phyloP scores from a whole-genome alignment of 2,329 filamentous ascomycete genomes.

The Penicillium sp. region DNA sequence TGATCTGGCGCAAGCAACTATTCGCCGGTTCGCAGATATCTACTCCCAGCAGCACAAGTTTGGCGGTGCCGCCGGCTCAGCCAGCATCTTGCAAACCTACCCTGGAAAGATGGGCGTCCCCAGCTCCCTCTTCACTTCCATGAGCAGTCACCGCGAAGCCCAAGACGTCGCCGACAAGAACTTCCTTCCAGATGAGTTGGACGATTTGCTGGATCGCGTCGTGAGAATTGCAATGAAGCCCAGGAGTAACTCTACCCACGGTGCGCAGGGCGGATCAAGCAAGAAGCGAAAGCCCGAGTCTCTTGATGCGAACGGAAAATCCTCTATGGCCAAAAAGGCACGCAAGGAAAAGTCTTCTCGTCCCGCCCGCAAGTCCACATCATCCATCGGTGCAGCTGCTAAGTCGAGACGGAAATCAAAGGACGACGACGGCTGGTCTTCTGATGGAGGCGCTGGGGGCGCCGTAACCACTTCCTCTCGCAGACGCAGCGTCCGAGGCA shows the following conservation, averaged over 20 bases:
- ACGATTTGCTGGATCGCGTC: slow-evolving; percentile 72
- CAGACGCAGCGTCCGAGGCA: slow-evolving; percentile 41
- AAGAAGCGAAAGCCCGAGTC: slow-evolving; percentile 46
- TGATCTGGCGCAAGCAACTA: slow-evolving; percentile 78
- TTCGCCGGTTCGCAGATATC: slow-evolving; percentile 81
- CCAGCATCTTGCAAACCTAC: slow-evolving; percentile 70
- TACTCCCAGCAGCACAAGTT: slow-evolving; percentile 66
- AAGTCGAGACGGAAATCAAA: slow-evolving; percentile 40
- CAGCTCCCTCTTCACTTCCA: slow-evolving; percentile 69
- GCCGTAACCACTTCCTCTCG: slow-evolving; percentile 33
- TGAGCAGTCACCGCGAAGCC: slow-evolving; percentile 73
- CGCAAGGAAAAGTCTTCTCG: slow-evolving; percentile 30
- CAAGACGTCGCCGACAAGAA: slow-evolving; percentile 83
- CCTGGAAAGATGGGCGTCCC: slow-evolving; percentile 79
- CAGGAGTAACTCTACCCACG: slow-evolving; percentile 38
- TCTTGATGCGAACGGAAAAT: slow-evolving; percentile 25
- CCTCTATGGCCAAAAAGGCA: slow-evolving; percentile 28
- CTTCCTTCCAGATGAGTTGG: slow-evolving; percentile 73
- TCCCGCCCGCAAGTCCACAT: slow-evolving; percentile 35
- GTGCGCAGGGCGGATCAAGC: slow-evolving; percentile 19
- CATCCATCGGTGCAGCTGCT: slow-evolving; percentile 19
- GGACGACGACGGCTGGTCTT: slow-evolving; percentile 41
- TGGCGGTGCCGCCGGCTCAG: slow-evolving; percentile 37
- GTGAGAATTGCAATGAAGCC: slow-evolving; percentile 68
- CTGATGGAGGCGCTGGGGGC: slow-evolving; percentile 41